Evolutionary conservation across 1,139 yeast species (phyloP).

Genomic region (Meyerozyma athensensis): DNA sequence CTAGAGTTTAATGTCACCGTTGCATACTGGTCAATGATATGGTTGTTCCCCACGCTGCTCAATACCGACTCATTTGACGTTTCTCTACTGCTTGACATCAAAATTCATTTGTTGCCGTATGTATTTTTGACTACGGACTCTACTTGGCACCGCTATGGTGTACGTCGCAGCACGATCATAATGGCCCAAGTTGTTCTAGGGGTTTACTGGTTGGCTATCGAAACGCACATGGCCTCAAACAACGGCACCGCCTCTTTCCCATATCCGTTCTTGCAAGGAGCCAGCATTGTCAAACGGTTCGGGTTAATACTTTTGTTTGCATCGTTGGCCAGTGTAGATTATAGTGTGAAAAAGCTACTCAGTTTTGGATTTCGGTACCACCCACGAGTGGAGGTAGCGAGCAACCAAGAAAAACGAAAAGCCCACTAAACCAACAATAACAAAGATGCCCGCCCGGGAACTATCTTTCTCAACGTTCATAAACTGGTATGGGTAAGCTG

Average conservation of each 20-base stretch:
- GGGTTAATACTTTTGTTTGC: neutral
- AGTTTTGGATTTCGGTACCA: neutral
- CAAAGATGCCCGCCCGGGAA: constrained; percentile 46
- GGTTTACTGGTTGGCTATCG: neutral
- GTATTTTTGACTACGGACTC: constrained; percentile 1
- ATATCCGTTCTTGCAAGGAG: constrained; percentile 4
- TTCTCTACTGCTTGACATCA: constrained; percentile 15
- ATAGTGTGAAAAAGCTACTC: neutral
- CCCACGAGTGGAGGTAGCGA: neutral
- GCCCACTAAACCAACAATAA: constrained; percentile 42
- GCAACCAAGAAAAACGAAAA: constrained; percentile 28
- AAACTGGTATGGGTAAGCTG: constrained; percentile 60
- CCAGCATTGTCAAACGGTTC: neutral
- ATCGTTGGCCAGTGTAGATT: neutral
- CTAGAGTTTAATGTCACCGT: constrained; percentile 21
- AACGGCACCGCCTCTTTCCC: constrained; percentile 3
- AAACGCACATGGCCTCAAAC: neutral
- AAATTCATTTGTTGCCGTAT: constrained; percentile 23
- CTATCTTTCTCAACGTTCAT: constrained; percentile 46
- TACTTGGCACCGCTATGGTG: neutral
- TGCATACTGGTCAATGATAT: constrained; percentile 19
- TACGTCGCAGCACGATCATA: neutral
- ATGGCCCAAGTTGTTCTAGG: neutral
- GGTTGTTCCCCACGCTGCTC: constrained; percentile 16
- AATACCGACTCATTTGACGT: constrained; percentile 19